Evolutionary conservation across 495 filamentous ascomycete species (phyloP), one percentile per base, ranked within the genome.

Genomic region (Amniculicola lignicola): DNA sequence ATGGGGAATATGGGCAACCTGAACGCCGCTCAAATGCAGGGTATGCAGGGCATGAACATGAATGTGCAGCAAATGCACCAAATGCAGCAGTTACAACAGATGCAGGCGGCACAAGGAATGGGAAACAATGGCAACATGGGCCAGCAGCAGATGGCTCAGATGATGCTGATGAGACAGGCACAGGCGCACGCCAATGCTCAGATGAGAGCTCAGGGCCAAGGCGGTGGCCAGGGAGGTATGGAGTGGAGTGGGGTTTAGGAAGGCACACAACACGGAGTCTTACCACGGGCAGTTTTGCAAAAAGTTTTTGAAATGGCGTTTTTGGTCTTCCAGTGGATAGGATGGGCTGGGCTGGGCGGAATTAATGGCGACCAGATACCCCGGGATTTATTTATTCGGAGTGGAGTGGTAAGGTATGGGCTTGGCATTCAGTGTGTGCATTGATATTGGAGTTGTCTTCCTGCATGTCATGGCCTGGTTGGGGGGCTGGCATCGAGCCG

Each of bases 191-290:
- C n/a, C n/a, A n/a, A n/a, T n/a, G 46, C 46, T 24, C 40, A 45
- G 25, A n/a, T 18, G 53, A 22, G 40, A 19, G 16, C n/a, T 28
- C 53, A 40, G 22, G 24, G 15, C 3, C 44, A 42, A 21, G 40
- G 41, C 5, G 54, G 37, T 14, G 35, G 25, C 18, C n/a, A n/a
- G n/a, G 53, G 46, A 1, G 25, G 35, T 5, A 25, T 46, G 29
- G 45, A 57, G 35, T 57, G 44, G 44, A 57, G 54, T 31, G 54
- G 53, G 5, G 53, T 56, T 38, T 56, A 27, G 22, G 40, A 37
- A 46, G n/a, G 36, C n/a, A 39, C 4, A 39, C n/a, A n/a, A n/a
- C n/a, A n/a, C n/a, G n/a, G n/a, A n/a, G n/a, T n/a, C n/a, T n/a
- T n/a, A n/a, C n/a, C n/a, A n/a, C n/a, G n/a, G n/a, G n/a, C n/a